These are phyloP conservation scores for Pneumocystis oryctolagi DNA, from an alignment of 1,139 yeast species.

Conservation along the genomic window DNA sequence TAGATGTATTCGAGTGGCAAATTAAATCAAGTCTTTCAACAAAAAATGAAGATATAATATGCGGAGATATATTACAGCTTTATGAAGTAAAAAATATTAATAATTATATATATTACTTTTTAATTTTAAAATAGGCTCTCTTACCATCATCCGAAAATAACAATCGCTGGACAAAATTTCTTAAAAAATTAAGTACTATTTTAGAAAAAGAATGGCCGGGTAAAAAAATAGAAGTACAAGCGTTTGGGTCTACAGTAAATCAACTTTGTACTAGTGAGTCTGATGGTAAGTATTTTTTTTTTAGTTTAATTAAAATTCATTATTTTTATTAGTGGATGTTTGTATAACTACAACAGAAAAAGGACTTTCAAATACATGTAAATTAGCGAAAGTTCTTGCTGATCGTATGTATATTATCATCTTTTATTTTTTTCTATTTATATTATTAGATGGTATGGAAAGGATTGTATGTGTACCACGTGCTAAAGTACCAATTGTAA, in stretches of 20 bases:
- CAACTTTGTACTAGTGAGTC: conserved; percentile 16
- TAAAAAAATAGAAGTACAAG: conserved; percentile 14
- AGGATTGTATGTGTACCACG: conserved; percentile 18
- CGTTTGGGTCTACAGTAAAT: conserved; percentile 19
- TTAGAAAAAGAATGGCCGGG: conserved; percentile 17
- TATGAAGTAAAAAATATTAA: not conserved
- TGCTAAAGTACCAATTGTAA: conserved; percentile 20
- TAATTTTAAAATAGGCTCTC: not conserved
- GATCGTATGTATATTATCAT: conserved; percentile 9
- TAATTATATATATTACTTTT: not conserved
- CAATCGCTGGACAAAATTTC: conserved; percentile 9
- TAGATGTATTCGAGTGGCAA: conserved; percentile 8
- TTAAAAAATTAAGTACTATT: conserved; percentile 14
- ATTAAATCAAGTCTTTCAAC: conserved; percentile 12
- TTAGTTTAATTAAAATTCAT: not conserved
- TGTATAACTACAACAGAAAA: conserved; percentile 15
- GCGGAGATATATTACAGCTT: not conserved
- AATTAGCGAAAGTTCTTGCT: conserved; percentile 15
- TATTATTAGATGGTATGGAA: conserved; percentile 16
- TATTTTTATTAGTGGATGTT: conserved; percentile 14
- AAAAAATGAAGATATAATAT: conserved; percentile 8
- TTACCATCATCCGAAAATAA: conserved; percentile 2
- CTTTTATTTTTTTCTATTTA: not conserved
- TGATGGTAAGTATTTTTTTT: conserved; percentile 11
- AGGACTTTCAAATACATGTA: conserved; percentile 14